Conservation (phyloP, 1,284 basidiomycete genomes). For the Sanghuangporus baumii region DNA sequence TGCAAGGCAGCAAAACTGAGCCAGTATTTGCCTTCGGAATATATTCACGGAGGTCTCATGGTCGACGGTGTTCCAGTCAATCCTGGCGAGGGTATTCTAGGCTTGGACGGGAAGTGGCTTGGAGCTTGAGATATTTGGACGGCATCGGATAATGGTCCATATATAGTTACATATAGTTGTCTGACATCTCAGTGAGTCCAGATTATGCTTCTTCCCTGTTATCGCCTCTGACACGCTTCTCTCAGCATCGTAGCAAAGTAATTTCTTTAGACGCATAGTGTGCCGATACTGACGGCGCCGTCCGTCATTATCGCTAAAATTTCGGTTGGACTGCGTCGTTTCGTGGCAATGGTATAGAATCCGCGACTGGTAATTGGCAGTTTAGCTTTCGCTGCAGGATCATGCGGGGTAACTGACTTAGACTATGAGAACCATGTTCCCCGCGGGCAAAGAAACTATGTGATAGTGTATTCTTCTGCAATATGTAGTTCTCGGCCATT, state of each 20-base stretch:
- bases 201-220: too few species aligned
- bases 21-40: constrained; percentile 3
- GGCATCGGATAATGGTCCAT: too few species aligned
- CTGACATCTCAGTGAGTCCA: too few species aligned
- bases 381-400: background rate
- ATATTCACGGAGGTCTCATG: constrained; percentile 1
- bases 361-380: too few species aligned
- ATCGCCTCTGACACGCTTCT: too few species aligned
- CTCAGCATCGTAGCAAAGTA: too few species aligned
- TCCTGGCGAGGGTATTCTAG: constrained; percentile 3
- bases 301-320: background rate
- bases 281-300: background rate
- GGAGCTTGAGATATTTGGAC: background rate
- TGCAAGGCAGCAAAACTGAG: constrained; percentile 29
- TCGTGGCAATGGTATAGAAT: background rate
- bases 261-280: background rate
- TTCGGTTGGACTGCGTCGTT: background rate
- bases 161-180: too few species aligned
- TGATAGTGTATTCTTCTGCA: background rate
- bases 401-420: background rate
- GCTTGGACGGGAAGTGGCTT: constrained; percentile 14
- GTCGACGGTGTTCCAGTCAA: constrained; percentile 8
- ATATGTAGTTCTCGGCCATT: background rate
- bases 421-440: background rate
- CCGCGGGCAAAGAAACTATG: background rate